Base-by-base conservation (phyloP, 345 rosid genomes). In the Heritiera fomes region DNA sequence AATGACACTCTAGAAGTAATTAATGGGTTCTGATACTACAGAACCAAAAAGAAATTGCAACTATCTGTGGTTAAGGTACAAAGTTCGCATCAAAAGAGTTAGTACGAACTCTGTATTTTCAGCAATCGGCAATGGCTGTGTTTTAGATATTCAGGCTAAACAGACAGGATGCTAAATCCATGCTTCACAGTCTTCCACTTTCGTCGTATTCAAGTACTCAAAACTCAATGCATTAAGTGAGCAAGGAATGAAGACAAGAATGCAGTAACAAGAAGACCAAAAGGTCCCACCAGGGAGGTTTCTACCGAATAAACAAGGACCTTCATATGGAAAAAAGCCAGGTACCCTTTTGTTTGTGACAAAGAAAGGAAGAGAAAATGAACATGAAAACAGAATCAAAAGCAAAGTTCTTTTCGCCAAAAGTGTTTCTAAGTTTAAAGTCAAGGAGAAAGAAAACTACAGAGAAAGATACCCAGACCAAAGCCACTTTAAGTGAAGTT, bases 391-490 rank as follows among this genome's bases (percentile, higher is more conserved):
- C 11, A 6, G 76, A n/a, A 55, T 30, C 73, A n/a, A 77, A 30
- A 13, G 67, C 72, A 45, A 53, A 71, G 34, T 13, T 47, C 23
- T 70, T 7, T 7, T 70, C 32, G 50, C 15, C 28, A 23, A 47
- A 46, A 23, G 11, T 14, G 20, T 70, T 40, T 47, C 58, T 9
- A n/a, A 9, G 53, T 14, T 73, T 67, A 74, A 82, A 73, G 76
- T 47, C 6, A 6, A 65, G 75, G 23, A 65, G 49, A 58, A n/a
- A 63, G 61, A 28, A 12, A 45, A 34, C 18, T 60, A 23, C 6
- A 61, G 55, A 53, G 59, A 59, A 75, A 79, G 75, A 49, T 52
- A 52, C 80, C 73, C 55, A 46, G 80, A 65, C 71, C 71, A 81
- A 81, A 79, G 79, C 66, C 53, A 41, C 79, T 81, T 82, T 68